Evolutionary conservation across 2,329 filamentous ascomycete genomes (phyloP).

Genomic region (Clarireedia monteithiana): DNA sequence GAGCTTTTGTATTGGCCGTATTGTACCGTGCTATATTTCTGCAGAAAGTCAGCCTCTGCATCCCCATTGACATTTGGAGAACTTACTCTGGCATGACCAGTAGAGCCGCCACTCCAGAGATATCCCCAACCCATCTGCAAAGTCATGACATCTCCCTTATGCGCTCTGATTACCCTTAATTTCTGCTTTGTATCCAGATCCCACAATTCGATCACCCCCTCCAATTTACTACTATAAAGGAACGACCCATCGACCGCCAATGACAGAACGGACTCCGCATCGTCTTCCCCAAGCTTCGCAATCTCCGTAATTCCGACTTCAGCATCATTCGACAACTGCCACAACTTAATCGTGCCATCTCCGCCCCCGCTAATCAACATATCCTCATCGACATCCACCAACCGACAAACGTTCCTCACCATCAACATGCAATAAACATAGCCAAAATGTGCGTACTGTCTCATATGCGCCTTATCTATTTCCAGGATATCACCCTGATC

Average conservation of each 20-base stretch:
- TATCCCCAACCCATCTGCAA: slow-evolving; percentile 79
- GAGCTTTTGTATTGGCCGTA: slow-evolving; percentile 48
- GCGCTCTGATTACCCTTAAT: slow-evolving; percentile 75
- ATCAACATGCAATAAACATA: slow-evolving; percentile 97
- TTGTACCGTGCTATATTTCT: slow-evolving; percentile 62
- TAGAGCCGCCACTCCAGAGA: slow-evolving; percentile 82
- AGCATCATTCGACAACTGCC: slow-evolving; percentile 55
- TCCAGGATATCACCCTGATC: slow-evolving; percentile 63
- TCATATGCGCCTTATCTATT: slow-evolving; percentile 72
- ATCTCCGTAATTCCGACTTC: slow-evolving; percentile 62
- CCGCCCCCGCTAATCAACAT: slow-evolving; percentile 86
- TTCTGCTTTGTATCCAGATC: slow-evolving; percentile 91
- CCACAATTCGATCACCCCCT: slow-evolving; percentile 90
- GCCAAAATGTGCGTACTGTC: slow-evolving; percentile 87
- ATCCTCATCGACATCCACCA: slow-evolving; percentile 67
- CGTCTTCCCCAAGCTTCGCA: slow-evolving; percentile 53
- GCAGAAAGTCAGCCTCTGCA: neutral
- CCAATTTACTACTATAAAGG: slow-evolving; percentile 80
- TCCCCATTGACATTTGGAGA: neutral
- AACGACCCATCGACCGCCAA: slow-evolving; percentile 85
- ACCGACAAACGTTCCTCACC: slow-evolving; percentile 57
- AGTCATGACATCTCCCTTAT: slow-evolving; percentile 76
- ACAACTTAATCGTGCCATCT: slow-evolving; percentile 92
- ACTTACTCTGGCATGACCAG: slow-evolving; percentile 74
- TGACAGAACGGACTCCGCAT: slow-evolving; percentile 61